Conservation (phyloP, 352 stramenopile genomes). For the Globisporangium uncinulatum region DNA sequence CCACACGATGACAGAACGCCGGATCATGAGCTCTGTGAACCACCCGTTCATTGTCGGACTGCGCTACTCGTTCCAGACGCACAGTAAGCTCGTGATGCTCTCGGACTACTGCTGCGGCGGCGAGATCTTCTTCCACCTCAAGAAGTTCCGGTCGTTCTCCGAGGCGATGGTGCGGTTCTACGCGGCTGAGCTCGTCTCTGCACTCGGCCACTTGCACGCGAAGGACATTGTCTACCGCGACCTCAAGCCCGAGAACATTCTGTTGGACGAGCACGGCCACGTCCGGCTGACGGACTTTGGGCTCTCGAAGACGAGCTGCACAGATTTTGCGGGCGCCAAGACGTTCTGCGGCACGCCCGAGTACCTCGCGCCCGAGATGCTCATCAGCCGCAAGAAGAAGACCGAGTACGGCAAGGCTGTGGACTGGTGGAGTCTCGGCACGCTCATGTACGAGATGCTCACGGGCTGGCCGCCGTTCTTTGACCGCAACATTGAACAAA, state of each 20-base stretch:
- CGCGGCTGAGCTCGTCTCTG: conserved; percentile 89
- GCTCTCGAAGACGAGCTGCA: conserved; percentile 87
- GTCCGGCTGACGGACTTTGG: conserved; percentile 92
- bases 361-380: conserved; percentile 87
- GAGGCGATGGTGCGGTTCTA: conserved; percentile 91
- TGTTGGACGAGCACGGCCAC: conserved; percentile 90
- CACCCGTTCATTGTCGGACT: conserved; percentile 97
- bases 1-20: conserved; percentile 86
- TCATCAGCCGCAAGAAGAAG: conserved; percentile 86
- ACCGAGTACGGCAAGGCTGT: conserved; percentile 89
- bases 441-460: conserved; percentile 94
- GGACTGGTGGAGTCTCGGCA: conserved; percentile 93
- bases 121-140: conserved; percentile 91
- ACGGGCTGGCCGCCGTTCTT: conserved; percentile 92
- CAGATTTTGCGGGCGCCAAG: conserved; percentile 69
- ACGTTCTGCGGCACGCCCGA: conserved; percentile 88
- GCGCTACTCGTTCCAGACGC: conserved; percentile 89
- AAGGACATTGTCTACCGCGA: conserved; percentile 92
- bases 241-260: conserved; percentile 92
- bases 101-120: conserved; percentile 88
- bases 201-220: conserved; percentile 86
- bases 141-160: conserved; percentile 88
- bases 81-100: conserved; percentile 90
- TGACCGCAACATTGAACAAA: conserved; percentile 87
- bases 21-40: conserved; percentile 87